Conservation (phyloP, 1,139 yeast genomes). For the Insectozyma bohioensis region DNA sequence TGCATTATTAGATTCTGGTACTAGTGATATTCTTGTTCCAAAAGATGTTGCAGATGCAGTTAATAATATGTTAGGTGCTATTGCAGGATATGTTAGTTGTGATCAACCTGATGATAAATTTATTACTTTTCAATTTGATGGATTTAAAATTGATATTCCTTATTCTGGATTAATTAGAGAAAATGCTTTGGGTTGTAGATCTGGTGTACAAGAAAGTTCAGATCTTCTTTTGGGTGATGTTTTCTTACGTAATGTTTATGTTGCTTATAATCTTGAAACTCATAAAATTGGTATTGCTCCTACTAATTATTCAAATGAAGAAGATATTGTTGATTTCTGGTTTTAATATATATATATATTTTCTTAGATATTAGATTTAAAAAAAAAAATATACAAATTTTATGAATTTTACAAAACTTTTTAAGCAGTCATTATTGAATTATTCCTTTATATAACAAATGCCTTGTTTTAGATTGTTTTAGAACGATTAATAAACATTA, state of each 20-base stretch:
- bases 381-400: too few species aligned
- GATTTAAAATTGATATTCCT: conserved; percentile 6
- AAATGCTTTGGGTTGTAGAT: too few species aligned
- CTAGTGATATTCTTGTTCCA: conserved; percentile 1
- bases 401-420: too few species aligned
- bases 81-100: neutral
- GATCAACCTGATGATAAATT: conserved; percentile 3
- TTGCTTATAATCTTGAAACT: conserved; percentile 23
- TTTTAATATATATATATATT: conserved; percentile 7
- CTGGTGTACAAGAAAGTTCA: conserved; percentile 1
- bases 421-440: too few species aligned
- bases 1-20: conserved; percentile 1
- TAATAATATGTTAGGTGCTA: neutral
- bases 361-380: too few species aligned
- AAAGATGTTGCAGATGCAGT: conserved; percentile 1
- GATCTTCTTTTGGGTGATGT: conserved; percentile 29
- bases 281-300: conserved; percentile 9
- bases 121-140: conserved; percentile 6
- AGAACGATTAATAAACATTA: too few species aligned
- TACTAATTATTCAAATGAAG: conserved; percentile 3
- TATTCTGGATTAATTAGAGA: conserved; percentile 3
- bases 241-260: conserved; percentile 42
- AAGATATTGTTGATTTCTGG: conserved; percentile 9
- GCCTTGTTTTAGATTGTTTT: too few species aligned
- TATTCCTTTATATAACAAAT: too few species aligned